phyloP scores from a whole-genome alignment of 495 filamentous ascomycete species.

The Emericellopsis terricola region DNA sequence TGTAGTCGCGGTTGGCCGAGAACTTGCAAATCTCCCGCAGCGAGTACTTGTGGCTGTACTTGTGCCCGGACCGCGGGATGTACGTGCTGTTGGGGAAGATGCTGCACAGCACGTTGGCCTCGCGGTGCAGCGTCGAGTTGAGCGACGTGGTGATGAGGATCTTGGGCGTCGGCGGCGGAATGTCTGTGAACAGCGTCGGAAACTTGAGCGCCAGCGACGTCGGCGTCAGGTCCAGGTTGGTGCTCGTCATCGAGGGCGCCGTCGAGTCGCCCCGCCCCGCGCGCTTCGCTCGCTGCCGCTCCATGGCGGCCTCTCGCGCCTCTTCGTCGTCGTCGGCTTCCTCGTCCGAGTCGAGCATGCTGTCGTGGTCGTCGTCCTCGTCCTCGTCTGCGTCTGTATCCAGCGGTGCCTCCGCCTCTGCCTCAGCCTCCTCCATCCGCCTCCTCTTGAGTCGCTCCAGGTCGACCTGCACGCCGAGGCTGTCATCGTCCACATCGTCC shows the following conservation, averaged over 20 bases:
- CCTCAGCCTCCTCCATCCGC: conserved; percentile 46
- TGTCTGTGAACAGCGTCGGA: conserved; percentile 60
- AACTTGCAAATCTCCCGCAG: conserved; percentile 79
- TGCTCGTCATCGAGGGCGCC: conserved; percentile 46
- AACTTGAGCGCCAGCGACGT: conserved; percentile 55
- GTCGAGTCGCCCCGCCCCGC: conserved; percentile 30
- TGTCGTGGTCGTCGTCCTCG: conserved; percentile 47
- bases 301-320: conserved; percentile 14
- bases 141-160: conserved; percentile 79
- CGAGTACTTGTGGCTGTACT: conserved; percentile 68
- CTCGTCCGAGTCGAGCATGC: conserved; percentile 46
- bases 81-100: conserved; percentile 79
- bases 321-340: conserved; percentile 29
- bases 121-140: conserved; percentile 66
- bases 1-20: conserved; percentile 63
- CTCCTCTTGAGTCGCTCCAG: conserved; percentile 57
- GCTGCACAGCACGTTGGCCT: conserved; percentile 56
- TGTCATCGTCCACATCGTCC: conserved; percentile 76
- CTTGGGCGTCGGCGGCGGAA: conserved; percentile 43
- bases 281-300: conserved; percentile 26
- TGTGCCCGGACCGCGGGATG: conserved; percentile 65
- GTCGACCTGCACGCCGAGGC: conserved; percentile 59
- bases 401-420: conserved; percentile 26
- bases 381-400: conserved; percentile 24
- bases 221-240: conserved; percentile 53